Percentiles rank a stretch among this genome's conserved stretches.
These are phyloP conservation scores for Crotalaria pallida DNA, from an alignment of 306 rosid species.

Conservation along the genomic window DNA sequence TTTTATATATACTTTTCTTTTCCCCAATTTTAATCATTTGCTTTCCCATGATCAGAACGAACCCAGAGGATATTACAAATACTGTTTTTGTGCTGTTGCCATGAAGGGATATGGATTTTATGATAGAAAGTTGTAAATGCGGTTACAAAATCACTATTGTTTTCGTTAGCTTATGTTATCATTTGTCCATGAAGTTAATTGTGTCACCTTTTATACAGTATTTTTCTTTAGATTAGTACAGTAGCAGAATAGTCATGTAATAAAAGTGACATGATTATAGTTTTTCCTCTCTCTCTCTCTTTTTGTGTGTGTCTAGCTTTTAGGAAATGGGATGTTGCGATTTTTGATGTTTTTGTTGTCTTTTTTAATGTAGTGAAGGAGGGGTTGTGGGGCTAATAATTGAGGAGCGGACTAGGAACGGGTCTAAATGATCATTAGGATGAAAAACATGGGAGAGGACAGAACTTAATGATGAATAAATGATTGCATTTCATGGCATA, in stretches of 20 bases:
- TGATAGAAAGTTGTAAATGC: conserved; percentile 12
- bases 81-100: not conserved
- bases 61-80: not conserved
- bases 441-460: conserved; percentile 18
- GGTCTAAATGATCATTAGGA: conserved; percentile 17
- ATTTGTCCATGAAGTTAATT: not conserved
- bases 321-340: not conserved
- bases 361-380: not conserved
- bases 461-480: conserved; percentile 27
- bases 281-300: not conserved
- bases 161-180: not conserved
- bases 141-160: not conserved
- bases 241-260: not conserved
- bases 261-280: not conserved
- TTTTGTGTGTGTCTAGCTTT: not conserved
- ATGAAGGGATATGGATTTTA: not conserved
- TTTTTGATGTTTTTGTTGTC: not conserved
- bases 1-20: conserved; percentile 1
- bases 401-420: conserved; percentile 6
- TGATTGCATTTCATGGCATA: conserved; percentile 29
- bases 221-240: too few relatives aligned
- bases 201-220: not conserved
- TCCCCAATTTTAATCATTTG: conserved; percentile 6
- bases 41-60: not conserved
- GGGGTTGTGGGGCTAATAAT: conserved; percentile 20